phyloP scores from a whole-genome alignment of 257 asterid genomes.

The Ajuga chamaepitys region DNA sequence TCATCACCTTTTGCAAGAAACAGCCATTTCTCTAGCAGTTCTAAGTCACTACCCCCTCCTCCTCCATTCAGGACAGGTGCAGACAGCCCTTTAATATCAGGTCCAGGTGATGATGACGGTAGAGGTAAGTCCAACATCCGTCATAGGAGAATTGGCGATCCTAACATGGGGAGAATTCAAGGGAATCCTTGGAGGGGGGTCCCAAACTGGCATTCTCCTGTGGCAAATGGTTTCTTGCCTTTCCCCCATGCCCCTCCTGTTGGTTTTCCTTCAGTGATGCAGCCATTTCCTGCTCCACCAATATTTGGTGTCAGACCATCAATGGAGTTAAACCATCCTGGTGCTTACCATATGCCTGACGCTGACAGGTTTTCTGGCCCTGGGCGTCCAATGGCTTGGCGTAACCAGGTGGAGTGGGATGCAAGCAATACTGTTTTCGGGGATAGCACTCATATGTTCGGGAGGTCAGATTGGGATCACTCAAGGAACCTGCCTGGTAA shows the following conservation, averaged over 20 bases:
- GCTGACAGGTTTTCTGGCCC: slow-evolving; percentile 75
- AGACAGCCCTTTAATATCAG: slow-evolving; percentile 54
- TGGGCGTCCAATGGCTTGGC: slow-evolving; percentile 85
- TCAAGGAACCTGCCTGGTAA: slow-evolving; percentile 36
- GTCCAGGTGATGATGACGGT: slow-evolving; percentile 68
- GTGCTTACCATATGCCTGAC: slow-evolving; percentile 72
- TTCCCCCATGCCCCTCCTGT: slow-evolving; percentile 82
- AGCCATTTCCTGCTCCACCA: slow-evolving; percentile 69
- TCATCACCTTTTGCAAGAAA: slow-evolving; percentile 76
- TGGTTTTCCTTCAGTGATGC: slow-evolving; percentile 75
- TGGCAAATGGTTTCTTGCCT: slow-evolving; percentile 87
- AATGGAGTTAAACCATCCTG: slow-evolving; percentile 72
- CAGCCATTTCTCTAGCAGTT: slow-evolving; percentile 48
- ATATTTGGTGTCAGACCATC: slow-evolving; percentile 77
- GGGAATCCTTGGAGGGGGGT: slow-evolving; percentile 89
- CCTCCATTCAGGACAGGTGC: slow-evolving; percentile 51
- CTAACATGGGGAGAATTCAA: slow-evolving; percentile 69
- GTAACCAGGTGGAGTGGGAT: slow-evolving; percentile 76
- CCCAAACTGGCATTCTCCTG: slow-evolving; percentile 91
- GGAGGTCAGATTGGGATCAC: slow-evolving; percentile 85
- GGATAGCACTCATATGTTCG: slow-evolving; percentile 74
- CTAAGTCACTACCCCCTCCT: slow-evolving; percentile 63
- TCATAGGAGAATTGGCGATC: slow-evolving; percentile 70
- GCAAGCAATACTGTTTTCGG: slow-evolving; percentile 53
- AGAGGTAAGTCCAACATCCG: slow-evolving; percentile 65